Evolutionary conservation across 345 rosid genomes (phyloP), one percentile per base, ranked within the genome.

Genomic region (Mercurialis annua): DNA sequence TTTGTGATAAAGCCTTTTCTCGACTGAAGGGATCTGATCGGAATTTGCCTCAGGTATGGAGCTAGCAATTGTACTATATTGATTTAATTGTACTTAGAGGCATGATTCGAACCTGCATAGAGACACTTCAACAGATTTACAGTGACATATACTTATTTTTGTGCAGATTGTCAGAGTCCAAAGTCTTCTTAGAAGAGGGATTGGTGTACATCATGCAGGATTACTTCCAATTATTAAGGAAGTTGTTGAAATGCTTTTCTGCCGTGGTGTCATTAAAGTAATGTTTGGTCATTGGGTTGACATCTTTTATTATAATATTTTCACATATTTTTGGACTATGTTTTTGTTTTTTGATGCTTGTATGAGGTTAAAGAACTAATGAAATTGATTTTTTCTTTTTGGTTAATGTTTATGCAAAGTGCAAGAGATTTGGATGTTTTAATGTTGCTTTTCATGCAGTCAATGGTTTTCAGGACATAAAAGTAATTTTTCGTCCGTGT

Each of bases 131-230:
- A n/a, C n/a, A n/a, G n/a, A n/a, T n/a, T n/a, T n/a, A n/a, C n/a
- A n/a, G 40, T 42, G 56, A 47, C 59, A 70, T 57, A 18, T 53
- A 59, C 57, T 64, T 62, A 80, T 71, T 77, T 71, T 68, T 68
- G 29, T 72, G 52, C 72, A 93, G 99, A 92, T 93, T 74, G 90
- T 89, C 69, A 83, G 92, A 84, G 90, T 93, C 69, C 97, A 91
- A 78, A 83, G 80, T 80, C 89, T 90, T 82, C 97, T 93, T 71
- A 78, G 69, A 63, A 75, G 96, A 80, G 99, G 99, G 69, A 86
- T 93, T 26, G 99, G 95, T 76, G 91, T 93, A 70, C 99, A 93
- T 79, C 99, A 93, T 84, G 99, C 97, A 65, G 99, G 99, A 66
- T 73, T 93, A 78, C 99, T 93, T 76, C 99, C 99, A 64, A 93